phyloP scores from a whole-genome alignment of 345 rosid genomes.

The Camelina sativa region DNA sequence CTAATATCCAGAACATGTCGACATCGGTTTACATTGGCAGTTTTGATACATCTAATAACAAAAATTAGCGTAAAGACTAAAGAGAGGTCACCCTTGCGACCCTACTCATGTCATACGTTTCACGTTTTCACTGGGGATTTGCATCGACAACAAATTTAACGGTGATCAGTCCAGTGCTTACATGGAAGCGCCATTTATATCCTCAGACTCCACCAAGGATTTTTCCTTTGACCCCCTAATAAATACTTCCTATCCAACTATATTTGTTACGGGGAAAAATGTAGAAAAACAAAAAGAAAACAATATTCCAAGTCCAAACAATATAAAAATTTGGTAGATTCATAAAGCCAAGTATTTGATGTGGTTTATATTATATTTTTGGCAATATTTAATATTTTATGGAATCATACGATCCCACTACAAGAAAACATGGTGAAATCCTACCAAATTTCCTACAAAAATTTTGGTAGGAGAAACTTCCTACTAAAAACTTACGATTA shows the following conservation, averaged over 20 bases:
- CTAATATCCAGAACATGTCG: neutral
- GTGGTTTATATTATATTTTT: too few species aligned
- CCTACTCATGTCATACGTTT: neutral
- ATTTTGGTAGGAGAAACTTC: too few species aligned
- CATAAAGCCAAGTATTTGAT: too few species aligned
- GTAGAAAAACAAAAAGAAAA: too few species aligned
- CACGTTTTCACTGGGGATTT: neutral
- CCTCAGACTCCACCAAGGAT: neutral
- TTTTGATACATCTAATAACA: constrained; percentile 12
- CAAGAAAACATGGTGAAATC: too few species aligned
- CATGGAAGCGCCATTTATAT: neutral
- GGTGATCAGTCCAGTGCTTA: neutral
- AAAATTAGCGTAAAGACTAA: neutral
- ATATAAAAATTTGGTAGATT: too few species aligned
- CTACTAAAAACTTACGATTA: too few species aligned
- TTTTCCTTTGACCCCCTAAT: neutral
- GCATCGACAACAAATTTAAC: constrained; percentile 13
- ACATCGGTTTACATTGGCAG: constrained; percentile 18
- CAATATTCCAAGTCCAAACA: too few species aligned
- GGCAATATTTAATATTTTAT: too few species aligned
- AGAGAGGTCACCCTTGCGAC: neutral
- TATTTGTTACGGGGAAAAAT: neutral
- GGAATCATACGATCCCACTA: too few species aligned
- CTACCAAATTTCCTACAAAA: too few species aligned
- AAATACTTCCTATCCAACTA: too few species aligned